Base-by-base conservation (phyloP, 75 land plant genomes). In the Sequoiadendron giganteum region DNA sequence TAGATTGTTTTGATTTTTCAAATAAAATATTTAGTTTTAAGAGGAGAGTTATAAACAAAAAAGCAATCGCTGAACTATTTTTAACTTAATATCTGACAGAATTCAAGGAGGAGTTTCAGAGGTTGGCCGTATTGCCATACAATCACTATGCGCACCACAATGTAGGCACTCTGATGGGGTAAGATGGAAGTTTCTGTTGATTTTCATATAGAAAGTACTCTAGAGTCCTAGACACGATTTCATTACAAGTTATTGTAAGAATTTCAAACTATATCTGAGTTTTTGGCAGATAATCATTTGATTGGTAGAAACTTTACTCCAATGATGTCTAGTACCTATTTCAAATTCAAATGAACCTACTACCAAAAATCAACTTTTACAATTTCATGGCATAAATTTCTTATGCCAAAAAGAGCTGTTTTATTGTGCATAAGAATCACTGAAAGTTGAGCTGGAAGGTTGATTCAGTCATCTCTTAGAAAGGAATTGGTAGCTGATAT, bases 71-170 rank as follows among this genome's bases (percentile, higher is more conserved):
- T 47, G 0, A 82, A 82, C 5, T 42, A 21, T 47, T 82, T 36
- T 82, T 45, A 82, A 11, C 5, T 45, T 82, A 47, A 82, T 39
- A 47, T n/a, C n/a, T 47, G 28, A 40, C 91, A 97, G 99, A 92
- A 86, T 83, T 86, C 88, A 89, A 68, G 88, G 92, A 55, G 89
- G 40, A 75, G 65, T 78, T 55, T 80, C 89, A 70, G 43, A 82
- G 68, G 89, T 88, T 43, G 98, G 95, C 75, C 97, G 99, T 42
- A 91, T 98, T 21, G 99, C 96, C 10, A 92, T 98, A 84, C 99
- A 97, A 75, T 98, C 99, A 43, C 86, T 98, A 6, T 93, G 99
- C 88, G 91, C 99, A 83, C 99, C 99, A 76, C 97, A 97, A 85
- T 97, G 97, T 89, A 91, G 88, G 72, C 91, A 87, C 87, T 93